Base-by-base conservation (phyloP, 2,329 filamentous ascomycete genomes). In the Aspergillus sp. region DNA sequence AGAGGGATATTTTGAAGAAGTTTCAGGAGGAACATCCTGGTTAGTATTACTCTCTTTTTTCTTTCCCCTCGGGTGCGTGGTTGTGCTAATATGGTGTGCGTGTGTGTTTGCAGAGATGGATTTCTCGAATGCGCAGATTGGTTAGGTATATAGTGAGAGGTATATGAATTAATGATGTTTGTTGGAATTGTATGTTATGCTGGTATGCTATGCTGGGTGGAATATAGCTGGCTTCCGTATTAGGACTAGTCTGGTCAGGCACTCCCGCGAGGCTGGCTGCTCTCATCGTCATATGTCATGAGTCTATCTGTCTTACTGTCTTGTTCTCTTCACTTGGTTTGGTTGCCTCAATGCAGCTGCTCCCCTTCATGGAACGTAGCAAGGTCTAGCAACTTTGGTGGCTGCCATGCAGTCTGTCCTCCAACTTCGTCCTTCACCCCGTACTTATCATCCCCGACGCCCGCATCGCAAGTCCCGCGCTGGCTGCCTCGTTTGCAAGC, bases 1-100 rank as follows among this genome's bases (percentile, higher is more conserved):
- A 98, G 85, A 79, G 88, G 74, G 94, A 99, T 58, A 89, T 99
- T 70, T 80, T 99, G 74, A 90, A 91, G 80, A 92, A 96, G 81
- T 98, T 99, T 80, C 90, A 97, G 85, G 82, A 81, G 54, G 87
- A 97, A 71, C 87, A 89, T 78, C 87, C 87, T 1, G 77, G 77
- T 79, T 68, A 63, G 70, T 71, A 8, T 39, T 52, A 56, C 57
- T 47, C 1, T 43, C 58, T 36, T 19, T 55, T 59, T 9, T 28
- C 57, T 1, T n/a, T 12, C 15, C 28, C 12, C 25, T 30, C 28
- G 10, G 12, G 12, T 45, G 13, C 50, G 25, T 19, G 28, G 19
- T 39, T 41, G n/a, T 21, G 36, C 28, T 30, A 10, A 19, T 13
- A n/a, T 36, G 19, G 28, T 30, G 58, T 36, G 53, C 36, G 51